Evolutionary conservation across 148 eudicot species (phyloP), one percentile per base, ranked within the genome.

Genomic region (Cornus florida): DNA sequence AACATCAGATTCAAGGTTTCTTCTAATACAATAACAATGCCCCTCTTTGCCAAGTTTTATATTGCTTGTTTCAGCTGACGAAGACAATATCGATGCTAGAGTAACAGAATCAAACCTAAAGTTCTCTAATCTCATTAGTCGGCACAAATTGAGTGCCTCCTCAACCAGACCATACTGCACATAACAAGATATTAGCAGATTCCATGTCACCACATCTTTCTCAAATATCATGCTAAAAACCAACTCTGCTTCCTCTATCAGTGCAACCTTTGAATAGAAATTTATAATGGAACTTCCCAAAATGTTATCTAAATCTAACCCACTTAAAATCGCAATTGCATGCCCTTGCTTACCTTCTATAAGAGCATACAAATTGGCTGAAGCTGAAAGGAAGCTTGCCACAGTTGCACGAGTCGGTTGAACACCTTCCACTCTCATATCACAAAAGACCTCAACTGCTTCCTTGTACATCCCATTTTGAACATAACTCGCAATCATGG

Each of bases 131-230:
- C 87, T 86, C 93, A 90, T 88, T 66, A 10, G n/a, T 13, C 43
- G 83, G 67, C 91, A 88, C 56, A 80, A 74, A 62, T 67, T 59
- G 48, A 88, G 50, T 2, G 83, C 87, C 7, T 85, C 69, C 48
- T 83, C 85, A 46, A 74, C 70, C 32, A 82, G 73, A 22, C 86
- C 81, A 72, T 84, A 75, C 38, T 85, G 90, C 60, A 81, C 85
- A 87, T 88, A 87, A 80, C 88, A 86, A 83, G 90, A 88, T 41
- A 88, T 69, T 66, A 88, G 53, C 89, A 88, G 81, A 79, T 88
- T 90, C 93, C 93, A 90, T 9, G 93, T 86, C 68, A 90, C 90
- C 35, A 67, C 83, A 85, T 90, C 93, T 83, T 86, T 90, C 78
- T 85, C 87, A 69, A 79, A 60, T 87, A 90, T 86, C 82, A 76